These are phyloP conservation scores for Coniochaeta hoffmannii DNA, from an alignment of 2,329 filamentous ascomycete genomes.

Conservation along the genomic window DNA sequence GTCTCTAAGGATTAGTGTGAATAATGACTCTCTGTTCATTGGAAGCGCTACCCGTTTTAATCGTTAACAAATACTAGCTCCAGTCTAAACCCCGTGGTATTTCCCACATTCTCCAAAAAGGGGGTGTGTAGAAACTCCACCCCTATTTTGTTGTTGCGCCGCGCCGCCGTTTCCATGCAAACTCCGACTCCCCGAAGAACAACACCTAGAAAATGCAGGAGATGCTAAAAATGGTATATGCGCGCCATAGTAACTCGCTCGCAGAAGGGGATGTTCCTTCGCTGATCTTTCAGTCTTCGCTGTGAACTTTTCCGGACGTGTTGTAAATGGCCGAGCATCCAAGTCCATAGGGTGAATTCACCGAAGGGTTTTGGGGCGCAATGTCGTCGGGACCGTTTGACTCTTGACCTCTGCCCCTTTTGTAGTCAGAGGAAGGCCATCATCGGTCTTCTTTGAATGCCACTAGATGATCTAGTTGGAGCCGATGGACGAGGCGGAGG, in stretches of 20 bases:
- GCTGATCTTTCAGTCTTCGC: not conserved
- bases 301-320: not conserved
- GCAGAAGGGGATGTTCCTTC: not conserved
- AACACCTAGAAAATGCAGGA: not conserved
- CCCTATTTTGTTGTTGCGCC: not conserved
- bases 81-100: not conserved
- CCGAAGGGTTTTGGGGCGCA: too few relatives aligned
- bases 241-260: not conserved
- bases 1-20: not conserved
- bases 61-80: not conserved
- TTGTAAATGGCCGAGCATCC: not conserved
- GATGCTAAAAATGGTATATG: not conserved
- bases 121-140: not conserved
- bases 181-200: not conserved
- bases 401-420: too few relatives aligned
- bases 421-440: not conserved
- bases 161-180: not conserved
- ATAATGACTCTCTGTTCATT: not conserved
- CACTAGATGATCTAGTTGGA: not conserved
- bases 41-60: not conserved
- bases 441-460: not conserved
- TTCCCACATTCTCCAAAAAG: not conserved
- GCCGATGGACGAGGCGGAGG: conserved; percentile 5
- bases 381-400: too few relatives aligned
- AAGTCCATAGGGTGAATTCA: not conserved